Base-by-base conservation (phyloP, 345 rosid genomes). In the Populus davidiana region DNA sequence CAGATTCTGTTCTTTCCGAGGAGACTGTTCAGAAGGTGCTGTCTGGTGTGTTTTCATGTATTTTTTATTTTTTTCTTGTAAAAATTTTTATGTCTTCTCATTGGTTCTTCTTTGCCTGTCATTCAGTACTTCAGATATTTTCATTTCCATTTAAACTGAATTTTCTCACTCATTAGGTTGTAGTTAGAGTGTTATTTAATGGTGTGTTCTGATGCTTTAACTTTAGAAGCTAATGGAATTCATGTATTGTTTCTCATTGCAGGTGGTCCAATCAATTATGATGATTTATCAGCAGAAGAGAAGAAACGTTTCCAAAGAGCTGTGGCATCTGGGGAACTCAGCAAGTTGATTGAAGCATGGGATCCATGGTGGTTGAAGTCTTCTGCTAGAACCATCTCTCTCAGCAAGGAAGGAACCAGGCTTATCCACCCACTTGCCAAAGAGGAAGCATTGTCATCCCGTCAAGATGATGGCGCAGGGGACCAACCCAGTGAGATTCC, bases 331-430 rank as follows among this genome's bases (percentile, higher is more conserved):
- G 98, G 99, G 27, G 96, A 92, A 84, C 83, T 96, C 78, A 89
- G 99, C 79, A 96, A 84, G 85, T 82, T 92, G 92, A 92, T 93
- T 50, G 81, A 91, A 77, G 96, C 97, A 14, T 93, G 99, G 99
- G 94, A 90, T 38, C 99, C 99, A 56, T 96, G 99, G 98, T 96
- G 99, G 99, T 77, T 91, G 75, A 86, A 78, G 54, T 89, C 90
- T 86, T 87, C 91, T 70, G 96, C 96, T 43, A 78, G 85, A 79
- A 80, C 81, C 69, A 86, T 93, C 71, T 78, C 84, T 69, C 90
- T 91, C 38, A 85, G 97, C 67, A 78, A 75, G 69, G 86, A 85
- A 39, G 99, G 98, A 74, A 84, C 89, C 64, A 87, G 75, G 49
- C 90, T 93, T 14, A 82, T 93, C 67, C 96, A 89, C 69, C 83